A percentile compares a stretch with the other conserved stretches of the same genome.
phyloP scores from a whole-genome alignment of 768 basidiomycete species.

The Trametes punicea region DNA sequence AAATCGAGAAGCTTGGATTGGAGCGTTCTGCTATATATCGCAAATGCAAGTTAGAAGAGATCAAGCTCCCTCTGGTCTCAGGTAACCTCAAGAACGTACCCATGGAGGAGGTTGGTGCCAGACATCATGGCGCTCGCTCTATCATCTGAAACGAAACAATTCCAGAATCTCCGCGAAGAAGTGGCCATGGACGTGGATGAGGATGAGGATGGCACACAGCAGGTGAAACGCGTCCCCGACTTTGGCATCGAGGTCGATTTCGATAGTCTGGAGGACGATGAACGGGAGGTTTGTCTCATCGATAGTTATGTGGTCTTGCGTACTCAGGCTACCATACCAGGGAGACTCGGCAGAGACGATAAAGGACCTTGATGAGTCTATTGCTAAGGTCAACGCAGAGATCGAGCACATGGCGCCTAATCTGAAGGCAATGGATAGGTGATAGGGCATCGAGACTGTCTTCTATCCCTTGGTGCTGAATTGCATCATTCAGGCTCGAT shows the following conservation, averaged over 20 bases:
- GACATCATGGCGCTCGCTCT: too few species aligned
- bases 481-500: slow-evolving; percentile 52
- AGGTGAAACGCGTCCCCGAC: slow-evolving; percentile 66
- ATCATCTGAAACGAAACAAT: background rate
- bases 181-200: slow-evolving; percentile 92
- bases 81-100: slow-evolving; percentile 86
- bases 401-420: slow-evolving; percentile 96
- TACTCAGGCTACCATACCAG: slow-evolving; percentile 29
- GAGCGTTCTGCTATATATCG: slow-evolving; percentile 87
- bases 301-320: background rate
- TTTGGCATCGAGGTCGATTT: slow-evolving; percentile 93
- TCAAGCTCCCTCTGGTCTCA: slow-evolving; percentile 69
- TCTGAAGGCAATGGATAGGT: slow-evolving; percentile 93
- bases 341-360: slow-evolving; percentile 60
- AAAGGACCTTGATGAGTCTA: slow-evolving; percentile 70
- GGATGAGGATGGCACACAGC: slow-evolving; percentile 78
- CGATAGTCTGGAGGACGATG: slow-evolving; percentile 65
- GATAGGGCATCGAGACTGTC: slow-evolving; percentile 1
- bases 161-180: slow-evolving; percentile 75
- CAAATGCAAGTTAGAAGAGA: slow-evolving; percentile 91
- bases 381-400: slow-evolving; percentile 68
- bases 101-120: slow-evolving; percentile 84
- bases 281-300: slow-evolving; percentile 50
- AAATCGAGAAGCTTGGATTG: slow-evolving; percentile 82
- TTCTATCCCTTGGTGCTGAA: too few species aligned